A percentile compares a stretch with the other conserved stretches of the same genome.
phyloP scores from a whole-genome alignment of 2,329 filamentous ascomycete genomes.

The Cercospora zeina region DNA sequence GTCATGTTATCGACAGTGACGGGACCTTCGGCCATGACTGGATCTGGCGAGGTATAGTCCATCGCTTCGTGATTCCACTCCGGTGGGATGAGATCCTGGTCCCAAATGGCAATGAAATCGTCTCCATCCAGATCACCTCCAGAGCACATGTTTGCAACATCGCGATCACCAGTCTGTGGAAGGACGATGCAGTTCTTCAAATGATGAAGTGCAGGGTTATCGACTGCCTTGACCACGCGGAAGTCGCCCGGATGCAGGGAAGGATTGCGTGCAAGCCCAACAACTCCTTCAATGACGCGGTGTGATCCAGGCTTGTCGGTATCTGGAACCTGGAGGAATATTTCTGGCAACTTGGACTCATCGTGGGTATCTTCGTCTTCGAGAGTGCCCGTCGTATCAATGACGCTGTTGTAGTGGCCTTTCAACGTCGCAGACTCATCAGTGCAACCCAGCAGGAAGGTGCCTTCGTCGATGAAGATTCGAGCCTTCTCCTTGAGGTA shows the following conservation, averaged over 20 bases:
- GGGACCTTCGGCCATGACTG: conserved; percentile 57
- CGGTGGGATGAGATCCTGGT: conserved; percentile 67
- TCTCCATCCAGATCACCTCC: conserved; percentile 95
- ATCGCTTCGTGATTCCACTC: conserved; percentile 75
- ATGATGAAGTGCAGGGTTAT: conserved; percentile 70
- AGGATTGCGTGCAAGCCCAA: conserved; percentile 85
- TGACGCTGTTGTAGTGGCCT: conserved; percentile 61
- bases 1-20: conserved; percentile 74
- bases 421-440: conserved; percentile 78
- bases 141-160: conserved; percentile 90
- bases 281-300: conserved; percentile 70
- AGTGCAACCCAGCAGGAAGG: conserved; percentile 82
- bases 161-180: conserved; percentile 76
- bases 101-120: conserved; percentile 94
- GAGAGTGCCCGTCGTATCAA: conserved; percentile 28
- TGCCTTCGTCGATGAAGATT: conserved; percentile 77
- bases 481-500: conserved; percentile 89
- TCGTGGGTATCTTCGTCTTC: conserved; percentile 45
- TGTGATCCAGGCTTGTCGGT: conserved; percentile 53
- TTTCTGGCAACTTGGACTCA: conserved; percentile 64
- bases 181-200: conserved; percentile 85
- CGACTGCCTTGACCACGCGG: conserved; percentile 79
- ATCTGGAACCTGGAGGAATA: conserved; percentile 79
- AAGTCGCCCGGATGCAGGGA: conserved; percentile 92
- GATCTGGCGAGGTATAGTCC: conserved; percentile 65